Evolutionary conservation across 106 monocot genomes (phyloP), one percentile per base, ranked within the genome.

Genomic region (Alisma plantagoaquatica): DNA sequence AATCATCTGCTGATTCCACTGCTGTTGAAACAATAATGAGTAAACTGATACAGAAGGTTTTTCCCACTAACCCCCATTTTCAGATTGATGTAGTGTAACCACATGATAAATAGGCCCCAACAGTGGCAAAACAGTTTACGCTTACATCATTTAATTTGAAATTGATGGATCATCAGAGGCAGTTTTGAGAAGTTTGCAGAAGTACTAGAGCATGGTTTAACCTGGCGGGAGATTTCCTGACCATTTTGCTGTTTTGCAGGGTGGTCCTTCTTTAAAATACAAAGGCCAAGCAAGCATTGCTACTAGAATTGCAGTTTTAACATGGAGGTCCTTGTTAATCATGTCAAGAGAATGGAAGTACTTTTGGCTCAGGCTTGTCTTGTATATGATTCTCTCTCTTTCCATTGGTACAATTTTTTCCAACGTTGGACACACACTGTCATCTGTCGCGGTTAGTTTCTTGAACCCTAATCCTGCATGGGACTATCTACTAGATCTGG

Each of bases 311-410:
- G 73, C 72, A 26, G 81, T 98, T 45, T 41, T 98, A 30, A 90
- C 73, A 49, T 98, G 98, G 98, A 75, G 98, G 25, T 86, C 90
- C 26, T 64, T 98, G 45, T 46, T 98, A 45, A 68, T 90, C 14
- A 86, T 90, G 89, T 98, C 98, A 24, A 81, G 98, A 61, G 85
- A 90, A 57, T 81, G 89, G 82, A 85, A 72, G 41, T 90, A 86
- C 52, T 98, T 79, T 26, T 98, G 98, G 98, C 85, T 79, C 41
- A 71, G 98, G 14, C 68, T 85, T 57, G 50, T 79, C 50, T 53
- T 90, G 24, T 74, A 71, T 71, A 59, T 85, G 57, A 56, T 98
- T 64, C 73, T 90, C 21, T 53, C 85, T 0, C 64, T 98, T 14
- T 85, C 82, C 17, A 46, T 98, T 35, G 98, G 85, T 19, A 85